phyloP scores from a whole-genome alignment of 257 asterid species.

The Solanum okadae region DNA sequence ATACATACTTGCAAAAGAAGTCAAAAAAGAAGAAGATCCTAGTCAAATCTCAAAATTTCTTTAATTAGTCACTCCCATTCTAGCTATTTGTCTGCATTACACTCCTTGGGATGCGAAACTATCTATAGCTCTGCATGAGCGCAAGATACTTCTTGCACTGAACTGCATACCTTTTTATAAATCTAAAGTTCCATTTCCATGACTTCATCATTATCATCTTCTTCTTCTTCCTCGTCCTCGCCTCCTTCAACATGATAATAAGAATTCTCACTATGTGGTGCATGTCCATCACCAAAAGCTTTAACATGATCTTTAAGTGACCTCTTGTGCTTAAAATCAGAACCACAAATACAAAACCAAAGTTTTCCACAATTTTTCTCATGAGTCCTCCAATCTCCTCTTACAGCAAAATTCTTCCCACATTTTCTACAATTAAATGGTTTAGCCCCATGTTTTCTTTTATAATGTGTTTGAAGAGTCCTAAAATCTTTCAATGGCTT shows the following conservation, averaged over 20 bases:
- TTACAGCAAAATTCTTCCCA: constrained; percentile 66
- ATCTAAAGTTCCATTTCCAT: neutral
- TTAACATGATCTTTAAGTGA: constrained; percentile 78
- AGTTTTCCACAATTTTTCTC: constrained; percentile 82
- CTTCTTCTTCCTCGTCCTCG: constrained; percentile 7
- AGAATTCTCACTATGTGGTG: constrained; percentile 46
- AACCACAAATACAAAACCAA: constrained; percentile 88
- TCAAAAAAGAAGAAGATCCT: constrained; percentile 21
- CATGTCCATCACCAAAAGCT: constrained; percentile 75
- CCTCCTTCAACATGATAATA: constrained; percentile 19
- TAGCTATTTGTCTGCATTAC: neutral
- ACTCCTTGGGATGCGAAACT: neutral
- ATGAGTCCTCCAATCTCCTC: constrained; percentile 94
- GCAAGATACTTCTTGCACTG: neutral
- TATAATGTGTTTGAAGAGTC: constrained; percentile 87
- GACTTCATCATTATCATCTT: neutral
- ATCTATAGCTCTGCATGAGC: neutral
- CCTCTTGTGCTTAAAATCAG: constrained; percentile 86
- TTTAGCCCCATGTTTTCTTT: constrained; percentile 74
- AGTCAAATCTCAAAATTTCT: constrained; percentile 20
- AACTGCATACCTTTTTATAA: neutral
- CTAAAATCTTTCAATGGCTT: constrained; percentile 82
- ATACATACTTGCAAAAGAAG: constrained; percentile 25
- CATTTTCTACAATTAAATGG: constrained; percentile 68
- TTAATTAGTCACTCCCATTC: neutral